Base-by-base conservation (phyloP, 352 stramenopile genomes). In the Phytophthora pseudosyringae region DNA sequence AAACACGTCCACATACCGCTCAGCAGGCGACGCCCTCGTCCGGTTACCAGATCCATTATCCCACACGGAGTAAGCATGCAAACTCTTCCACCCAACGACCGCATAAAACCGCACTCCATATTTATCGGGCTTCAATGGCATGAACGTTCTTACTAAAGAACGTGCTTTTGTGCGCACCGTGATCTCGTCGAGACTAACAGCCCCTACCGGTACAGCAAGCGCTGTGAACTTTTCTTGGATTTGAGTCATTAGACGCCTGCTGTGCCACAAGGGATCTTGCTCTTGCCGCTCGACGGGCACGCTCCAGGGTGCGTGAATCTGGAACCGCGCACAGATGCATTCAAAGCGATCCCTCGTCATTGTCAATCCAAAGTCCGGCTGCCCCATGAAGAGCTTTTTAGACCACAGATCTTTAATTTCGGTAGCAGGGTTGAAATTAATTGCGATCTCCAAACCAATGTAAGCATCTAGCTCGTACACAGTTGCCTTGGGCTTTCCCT, bases 31-130 rank as follows among this genome's bases (percentile, higher is more conserved):
- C 9, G 53, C 21, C 12, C 28, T 43, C 13, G 29, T 49, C 15
- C 31, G 4, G 29, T 59, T 59, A 7, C 52, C 52, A 3, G 39
- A 59, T 4, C 41, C 41, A n/a, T 61, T 61, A 28, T 61, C 53
- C 53, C 53, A 61, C 5, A 61, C 32, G 1, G 55, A 49, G n/a
- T 56, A 56, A 4, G 28, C 45, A 29, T 56, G 55, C 5, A 64
- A 41, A 25, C 38, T 44, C 38, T 25, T 15, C 38, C 38, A 44
- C 5, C 15, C 38, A 1, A 44, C 38, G 4, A 44, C 13, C 6
- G 38, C 38, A 16, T 44, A 44, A 44, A 44, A 44, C 38, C 21
- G 12, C 7, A 25, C 38, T 44, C 15, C 38, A 10, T 26, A 44
- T 25, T 44, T 44, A 25, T 44, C 38, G 16, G 38, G 38, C 38